A percentile compares a stretch with the other conserved stretches of the same genome.
Evolutionary conservation across 768 basidiomycete genomes (phyloP).

Genomic region (Auricularia sp.): DNA sequence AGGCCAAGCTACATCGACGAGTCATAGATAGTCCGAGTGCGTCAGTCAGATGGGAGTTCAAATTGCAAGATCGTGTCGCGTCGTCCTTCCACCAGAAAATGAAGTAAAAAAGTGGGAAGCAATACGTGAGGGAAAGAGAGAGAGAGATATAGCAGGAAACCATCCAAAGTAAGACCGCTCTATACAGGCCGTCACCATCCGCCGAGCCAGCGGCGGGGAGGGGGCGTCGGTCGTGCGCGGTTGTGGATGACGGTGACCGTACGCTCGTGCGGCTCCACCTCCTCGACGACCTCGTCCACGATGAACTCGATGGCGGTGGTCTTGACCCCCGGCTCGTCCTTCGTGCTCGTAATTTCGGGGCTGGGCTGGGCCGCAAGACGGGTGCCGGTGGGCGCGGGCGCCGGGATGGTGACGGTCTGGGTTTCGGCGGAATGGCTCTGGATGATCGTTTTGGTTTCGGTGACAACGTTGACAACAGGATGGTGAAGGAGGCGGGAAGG

Average conservation of each 20-base stretch:
- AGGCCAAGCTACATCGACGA: background rate
- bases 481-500: slow-evolving; percentile 29
- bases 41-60: background rate
- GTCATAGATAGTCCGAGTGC: background rate
- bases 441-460: slow-evolving; percentile 34
- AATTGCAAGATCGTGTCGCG: background rate
- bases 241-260: slow-evolving; percentile 6
- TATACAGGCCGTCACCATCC: background rate
- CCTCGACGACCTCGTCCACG: slow-evolving; percentile 41
- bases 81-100: background rate
- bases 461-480: slow-evolving; percentile 27
- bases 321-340: slow-evolving; percentile 18
- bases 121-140: background rate
- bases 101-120: background rate
- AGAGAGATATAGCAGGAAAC: background rate
- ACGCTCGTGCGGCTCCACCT: slow-evolving; percentile 13
- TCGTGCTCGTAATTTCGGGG: slow-evolving; percentile 40
- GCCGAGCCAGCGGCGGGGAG: background rate
- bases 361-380: slow-evolving; percentile 64
- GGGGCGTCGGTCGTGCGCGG: background rate
- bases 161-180: background rate
- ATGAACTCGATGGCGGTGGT: slow-evolving; percentile 63
- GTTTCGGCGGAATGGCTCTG: slow-evolving; percentile 23
- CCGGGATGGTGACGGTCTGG: slow-evolving; percentile 51
- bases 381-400: slow-evolving; percentile 70